Evolutionary conservation across 768 basidiomycete species (phyloP).

Genomic region (Leccinum barrowsii): DNA sequence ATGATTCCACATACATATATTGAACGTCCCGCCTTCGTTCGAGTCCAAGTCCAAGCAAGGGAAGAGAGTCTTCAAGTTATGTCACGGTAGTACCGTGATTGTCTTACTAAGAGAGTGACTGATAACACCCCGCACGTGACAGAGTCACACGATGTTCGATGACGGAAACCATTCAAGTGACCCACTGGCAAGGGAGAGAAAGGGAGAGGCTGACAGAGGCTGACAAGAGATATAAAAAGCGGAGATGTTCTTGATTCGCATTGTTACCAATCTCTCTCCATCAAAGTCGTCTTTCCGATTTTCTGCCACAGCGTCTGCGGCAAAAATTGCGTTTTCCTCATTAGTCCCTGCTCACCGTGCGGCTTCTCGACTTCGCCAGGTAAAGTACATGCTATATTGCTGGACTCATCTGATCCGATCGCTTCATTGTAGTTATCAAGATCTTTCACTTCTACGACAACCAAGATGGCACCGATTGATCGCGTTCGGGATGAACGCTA

Average conservation of each 20-base stretch:
- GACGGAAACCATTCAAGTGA: neutral
- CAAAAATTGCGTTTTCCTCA: slow-evolving; percentile 15
- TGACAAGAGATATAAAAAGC: slow-evolving; percentile 16
- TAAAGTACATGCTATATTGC: slow-evolving; percentile 5
- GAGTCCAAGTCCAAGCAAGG: neutral
- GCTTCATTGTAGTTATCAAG: slow-evolving; percentile 40
- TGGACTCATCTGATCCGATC: neutral
- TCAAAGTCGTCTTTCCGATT: slow-evolving; percentile 9
- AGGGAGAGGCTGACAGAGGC: slow-evolving; percentile 14
- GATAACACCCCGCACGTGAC: slow-evolving; percentile 11
- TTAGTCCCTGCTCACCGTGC: slow-evolving; percentile 6
- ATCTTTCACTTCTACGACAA: slow-evolving; percentile 37
- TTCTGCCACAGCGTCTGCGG: slow-evolving; percentile 1
- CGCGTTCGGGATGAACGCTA: slow-evolving; percentile 64
- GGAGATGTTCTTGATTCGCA: slow-evolving; percentile 9
- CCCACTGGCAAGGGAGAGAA: neutral
- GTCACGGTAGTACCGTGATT: no score
- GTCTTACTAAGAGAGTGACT: neutral
- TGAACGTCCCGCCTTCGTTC: no score
- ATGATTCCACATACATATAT: neutral
- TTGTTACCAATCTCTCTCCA: slow-evolving; percentile 3
- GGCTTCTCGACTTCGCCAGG: slow-evolving; percentile 25
- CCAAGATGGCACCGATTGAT: slow-evolving; percentile 71
- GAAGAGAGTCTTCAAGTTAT: no score
- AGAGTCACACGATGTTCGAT: slow-evolving; percentile 9